These are phyloP conservation scores for Cryphonectria carpinicola DNA, from an alignment of 2,329 filamentous ascomycete genomes.

Conservation along the genomic window DNA sequence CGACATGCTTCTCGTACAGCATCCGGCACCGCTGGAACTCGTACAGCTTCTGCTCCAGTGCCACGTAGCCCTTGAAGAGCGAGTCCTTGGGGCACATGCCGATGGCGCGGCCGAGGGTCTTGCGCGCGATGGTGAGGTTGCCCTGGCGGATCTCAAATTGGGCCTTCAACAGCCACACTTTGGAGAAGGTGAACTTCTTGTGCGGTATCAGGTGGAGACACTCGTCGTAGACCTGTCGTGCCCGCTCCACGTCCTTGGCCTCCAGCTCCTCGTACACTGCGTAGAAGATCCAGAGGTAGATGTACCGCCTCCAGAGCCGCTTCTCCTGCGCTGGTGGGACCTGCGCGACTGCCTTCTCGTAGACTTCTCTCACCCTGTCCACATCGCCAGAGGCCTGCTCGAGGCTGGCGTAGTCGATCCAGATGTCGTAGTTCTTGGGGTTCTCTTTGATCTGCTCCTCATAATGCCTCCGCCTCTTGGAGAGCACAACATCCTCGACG, in stretches of 20 bases:
- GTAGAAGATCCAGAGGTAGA: conserved; percentile 98
- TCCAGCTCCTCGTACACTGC: conserved; percentile 93
- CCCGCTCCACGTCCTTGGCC: conserved; percentile 75
- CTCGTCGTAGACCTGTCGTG: conserved; percentile 87
- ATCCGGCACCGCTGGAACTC: conserved; percentile 91
- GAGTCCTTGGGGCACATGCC: conserved; percentile 97
- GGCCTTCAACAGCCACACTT: conserved; percentile 91
- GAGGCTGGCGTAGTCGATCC: conserved; percentile 92
- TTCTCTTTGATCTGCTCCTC: conserved; percentile 94
- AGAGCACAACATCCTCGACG: conserved; percentile 93
- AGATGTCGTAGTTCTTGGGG: conserved; percentile 93
- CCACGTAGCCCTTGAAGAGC: conserved; percentile 90
- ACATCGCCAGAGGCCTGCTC: conserved; percentile 85
- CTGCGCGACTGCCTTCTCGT: conserved; percentile 94
- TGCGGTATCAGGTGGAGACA: conserved; percentile 89
- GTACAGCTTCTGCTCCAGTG: conserved; percentile 89
- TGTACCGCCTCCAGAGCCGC: conserved; percentile 94
- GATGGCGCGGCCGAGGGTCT: conserved; percentile 86
- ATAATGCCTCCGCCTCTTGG: conserved; percentile 89
- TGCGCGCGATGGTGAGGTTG: conserved; percentile 78
- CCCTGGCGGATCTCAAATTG: conserved; percentile 91
- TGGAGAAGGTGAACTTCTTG: conserved; percentile 96
- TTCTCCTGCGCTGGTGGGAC: conserved; percentile 95
- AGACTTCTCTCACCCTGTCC: conserved; percentile 86
- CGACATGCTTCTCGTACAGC: conserved; percentile 90